Conservation (phyloP, 2,329 filamentous ascomycete species). For the Hypoxylon sp. region DNA sequence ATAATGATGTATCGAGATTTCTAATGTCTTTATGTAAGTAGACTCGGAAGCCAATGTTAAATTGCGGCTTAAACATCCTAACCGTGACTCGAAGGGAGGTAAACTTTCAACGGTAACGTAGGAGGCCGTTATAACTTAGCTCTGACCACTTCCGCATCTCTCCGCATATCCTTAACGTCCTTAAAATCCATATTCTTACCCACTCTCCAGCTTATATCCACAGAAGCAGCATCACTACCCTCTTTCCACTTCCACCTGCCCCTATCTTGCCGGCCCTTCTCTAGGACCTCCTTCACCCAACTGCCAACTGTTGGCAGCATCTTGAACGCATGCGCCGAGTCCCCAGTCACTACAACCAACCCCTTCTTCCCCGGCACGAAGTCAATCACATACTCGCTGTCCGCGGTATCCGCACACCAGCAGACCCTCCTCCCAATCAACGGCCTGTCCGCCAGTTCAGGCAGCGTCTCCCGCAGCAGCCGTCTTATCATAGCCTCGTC, state of each 20-base stretch:
- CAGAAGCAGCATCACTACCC: conserved; percentile 37
- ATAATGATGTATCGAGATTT: not conserved
- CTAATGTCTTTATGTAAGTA: not conserved
- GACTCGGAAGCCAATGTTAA: not conserved
- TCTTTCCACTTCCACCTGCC: conserved; percentile 68
- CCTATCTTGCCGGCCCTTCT: conserved; percentile 60
- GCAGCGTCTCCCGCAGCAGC: conserved; percentile 47
- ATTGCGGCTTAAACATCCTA: not conserved
- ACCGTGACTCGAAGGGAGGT: not conserved
- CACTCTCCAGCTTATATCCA: conserved; percentile 58
- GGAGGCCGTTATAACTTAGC: conserved; percentile 18
- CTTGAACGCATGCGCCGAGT: conserved; percentile 75
- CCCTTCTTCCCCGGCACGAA: conserved; percentile 66
- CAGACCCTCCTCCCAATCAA: conserved; percentile 72
- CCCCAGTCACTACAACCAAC: conserved; percentile 68
- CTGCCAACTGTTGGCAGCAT: conserved; percentile 72
- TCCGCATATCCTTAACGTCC: conserved; percentile 35
- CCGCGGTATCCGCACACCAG: conserved; percentile 73
- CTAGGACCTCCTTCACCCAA: conserved; percentile 66
- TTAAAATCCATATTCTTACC: conserved; percentile 52
- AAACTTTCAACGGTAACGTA: not conserved
- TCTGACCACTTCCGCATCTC: conserved; percentile 14
- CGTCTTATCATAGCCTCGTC: conserved; percentile 66
- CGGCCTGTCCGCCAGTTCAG: conserved; percentile 57
- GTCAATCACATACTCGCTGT: conserved; percentile 74